Base-by-base conservation (phyloP, 1,284 basidiomycete species). In the Apiotrichum montevideense region DNA sequence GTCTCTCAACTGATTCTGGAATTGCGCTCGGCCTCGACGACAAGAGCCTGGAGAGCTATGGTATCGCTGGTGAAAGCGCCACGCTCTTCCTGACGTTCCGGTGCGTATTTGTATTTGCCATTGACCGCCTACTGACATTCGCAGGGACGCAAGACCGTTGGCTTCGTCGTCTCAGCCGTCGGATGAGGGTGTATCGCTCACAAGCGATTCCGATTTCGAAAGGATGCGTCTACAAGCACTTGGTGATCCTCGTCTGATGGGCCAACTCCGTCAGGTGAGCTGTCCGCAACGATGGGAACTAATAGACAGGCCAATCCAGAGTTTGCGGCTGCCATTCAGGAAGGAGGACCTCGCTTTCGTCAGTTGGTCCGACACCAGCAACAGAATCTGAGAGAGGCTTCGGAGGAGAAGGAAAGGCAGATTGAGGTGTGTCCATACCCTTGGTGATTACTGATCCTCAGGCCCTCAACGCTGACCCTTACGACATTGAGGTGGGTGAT, bases 181-280 rank as follows among this genome's bases (percentile, higher is more conserved):
- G 15, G 45, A 14, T 11, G 39, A 37, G 9, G 33, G n/a, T 9
- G 39, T 58, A 3, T 50, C 56, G 10, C 46, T 50, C 3, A 41
- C 51, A 14, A 78, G 81, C n/a, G 83, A 85, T 61, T 87, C 87
- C 56, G 90, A 94, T 65, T 79, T 88, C 33, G 95, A 98, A 74
- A 86, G 87, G 80, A 89, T 94, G 84, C 83, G 94, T 9, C 78
- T 92, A 32, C 92, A 94, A 66, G 73, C 95, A 14, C 79, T 97
- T 13, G 87, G 90, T 3, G 85, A 97, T 74, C 90, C 91, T 0
- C 68, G 79, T 0, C 76, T 96, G 35, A 87, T 97, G 85, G 73
- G 79, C 4, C 84, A 90, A 69, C 73, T 98, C 10, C 84, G 82
- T 54, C 77, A 83, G 66, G 90, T 88, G 52, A 61, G 82, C 66